Base-by-base conservation (phyloP, 2,329 filamentous ascomycete genomes). In the Colletotrichum trifolii region DNA sequence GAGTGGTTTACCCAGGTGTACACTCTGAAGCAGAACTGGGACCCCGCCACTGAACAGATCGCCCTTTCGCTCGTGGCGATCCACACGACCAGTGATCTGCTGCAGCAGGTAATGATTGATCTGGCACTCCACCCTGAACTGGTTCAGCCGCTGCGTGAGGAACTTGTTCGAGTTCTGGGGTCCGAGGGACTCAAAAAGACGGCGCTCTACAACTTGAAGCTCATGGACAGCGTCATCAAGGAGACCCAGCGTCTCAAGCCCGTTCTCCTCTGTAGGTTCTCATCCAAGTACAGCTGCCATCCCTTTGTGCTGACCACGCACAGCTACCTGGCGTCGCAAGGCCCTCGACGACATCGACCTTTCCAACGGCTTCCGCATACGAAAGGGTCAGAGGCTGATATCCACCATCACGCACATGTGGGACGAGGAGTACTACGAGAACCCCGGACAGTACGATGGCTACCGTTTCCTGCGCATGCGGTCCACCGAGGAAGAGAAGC, bases 171-270 rank as follows among this genome's bases (percentile, higher is more conserved):
- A 0, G 72, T 73, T 0, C 54, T 73, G 3, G 35, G 50, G 9
- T 49, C 57, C 10, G 25, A 69, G 2, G 70, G 71, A 6, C 54
- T 68, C 13, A 68, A 56, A 35, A 72, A 72, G 50, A 63, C 64
- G 2, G 67, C 71, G 2, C 49, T 74, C 1, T 70, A 71, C 46
- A 68, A 54, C 39, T 13, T 72, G 17, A 69, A 71, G 46, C 66
- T 73, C 6, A 66, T 73, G 67, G 72, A 73, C 42, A 73, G 71
- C 50, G 69, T 72, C 6, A 36, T 73, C 35, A 73, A 73, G 38
- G 71, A 73, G 34, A 53, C 68, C 2, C 72, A 73, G 48, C 61
- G 72, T 1, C 36, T 71, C n/a, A 73, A 71, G 55, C 70, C 71
- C 8, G 59, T 69, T 1, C 48, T 57, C 0, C 63, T 70, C 8